phyloP scores from a whole-genome alignment of 2,329 filamentous ascomycete species.

The Monosporascus cannonballus region DNA sequence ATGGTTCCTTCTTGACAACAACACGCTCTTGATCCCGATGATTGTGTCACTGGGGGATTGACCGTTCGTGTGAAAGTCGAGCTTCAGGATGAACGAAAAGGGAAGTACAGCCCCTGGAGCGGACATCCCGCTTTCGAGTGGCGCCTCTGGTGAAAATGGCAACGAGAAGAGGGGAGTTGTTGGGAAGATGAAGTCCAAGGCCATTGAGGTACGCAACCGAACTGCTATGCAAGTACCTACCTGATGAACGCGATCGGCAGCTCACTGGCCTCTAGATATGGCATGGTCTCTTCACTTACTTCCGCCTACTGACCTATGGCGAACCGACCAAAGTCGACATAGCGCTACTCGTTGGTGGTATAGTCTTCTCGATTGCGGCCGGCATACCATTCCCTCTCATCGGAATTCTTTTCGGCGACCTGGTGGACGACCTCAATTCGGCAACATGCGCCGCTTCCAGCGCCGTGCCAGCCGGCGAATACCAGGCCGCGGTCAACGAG shows the following conservation, averaged over 20 bases:
- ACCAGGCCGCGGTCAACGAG: constrained; percentile 35
- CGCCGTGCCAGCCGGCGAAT: constrained; percentile 18
- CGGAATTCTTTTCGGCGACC: constrained; percentile 57
- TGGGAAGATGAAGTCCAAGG: background rate
- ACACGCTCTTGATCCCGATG: background rate
- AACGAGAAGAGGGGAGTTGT: background rate
- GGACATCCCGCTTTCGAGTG: background rate
- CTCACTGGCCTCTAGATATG: constrained; percentile 7
- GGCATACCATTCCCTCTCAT: constrained; percentile 59
- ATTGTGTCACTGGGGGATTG: background rate
- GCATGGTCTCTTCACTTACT: constrained; percentile 31
- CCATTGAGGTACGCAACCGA: background rate
- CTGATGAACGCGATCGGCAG: background rate
- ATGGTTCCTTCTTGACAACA: background rate
- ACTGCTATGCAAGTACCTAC: no score
- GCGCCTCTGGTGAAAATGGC: background rate
- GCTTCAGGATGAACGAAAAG: background rate
- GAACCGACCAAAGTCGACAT: constrained; percentile 38
- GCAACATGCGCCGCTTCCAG: constrained; percentile 42
- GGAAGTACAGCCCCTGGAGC: background rate
- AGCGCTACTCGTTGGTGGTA: constrained; percentile 35
- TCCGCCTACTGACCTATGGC: constrained; percentile 39
- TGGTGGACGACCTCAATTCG: constrained; percentile 55
- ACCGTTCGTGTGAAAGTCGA: background rate
- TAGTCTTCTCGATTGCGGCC: constrained; percentile 43